Conservation (phyloP, 306 rosid species). For the Gillenia trifoliata region DNA sequence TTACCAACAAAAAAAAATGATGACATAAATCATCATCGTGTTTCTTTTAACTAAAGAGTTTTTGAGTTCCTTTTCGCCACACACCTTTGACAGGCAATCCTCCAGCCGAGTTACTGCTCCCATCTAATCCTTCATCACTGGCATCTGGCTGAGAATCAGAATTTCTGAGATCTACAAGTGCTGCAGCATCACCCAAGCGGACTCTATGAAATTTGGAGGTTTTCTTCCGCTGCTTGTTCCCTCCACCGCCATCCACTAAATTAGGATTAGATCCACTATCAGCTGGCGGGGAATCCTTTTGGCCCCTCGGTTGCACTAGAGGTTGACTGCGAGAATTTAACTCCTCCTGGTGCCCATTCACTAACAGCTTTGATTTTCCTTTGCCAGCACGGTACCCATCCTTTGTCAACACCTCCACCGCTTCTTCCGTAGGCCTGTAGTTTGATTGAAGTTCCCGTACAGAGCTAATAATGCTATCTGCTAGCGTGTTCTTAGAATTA, state of each 20-base stretch:
- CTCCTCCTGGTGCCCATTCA: slow-evolving; percentile 31
- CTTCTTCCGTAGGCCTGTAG: slow-evolving; percentile 53
- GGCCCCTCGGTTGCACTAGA: slow-evolving; percentile 28
- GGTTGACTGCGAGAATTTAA: slow-evolving; percentile 35
- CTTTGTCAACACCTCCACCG: slow-evolving; percentile 57
- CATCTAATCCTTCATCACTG: slow-evolving; percentile 26
- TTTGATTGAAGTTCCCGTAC: slow-evolving; percentile 67
- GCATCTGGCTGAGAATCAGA: slow-evolving; percentile 32
- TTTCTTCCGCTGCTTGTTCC: slow-evolving; percentile 79
- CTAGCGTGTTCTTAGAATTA: slow-evolving; percentile 38
- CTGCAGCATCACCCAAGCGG: slow-evolving; percentile 72
- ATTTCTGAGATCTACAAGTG: slow-evolving; percentile 40
- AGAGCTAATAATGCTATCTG: slow-evolving; percentile 57
- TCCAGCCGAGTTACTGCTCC: slow-evolving; percentile 30
- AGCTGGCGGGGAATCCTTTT: slow-evolving; percentile 30
- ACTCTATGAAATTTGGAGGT: slow-evolving; percentile 64
- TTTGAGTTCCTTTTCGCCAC: slow-evolving; percentile 75
- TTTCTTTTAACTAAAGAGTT: slow-evolving; percentile 33
- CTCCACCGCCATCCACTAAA: slow-evolving; percentile 53
- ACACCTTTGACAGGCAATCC: slow-evolving; percentile 80
- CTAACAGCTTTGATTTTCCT: slow-evolving; percentile 44
- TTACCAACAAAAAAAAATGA: not conserved
- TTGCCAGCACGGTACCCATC: slow-evolving; percentile 64
- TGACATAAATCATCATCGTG: not conserved
- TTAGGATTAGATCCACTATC: slow-evolving; percentile 40